phyloP scores from a whole-genome alignment of 1,139 yeast genomes.

The Magnusiomyces fungicola region DNA sequence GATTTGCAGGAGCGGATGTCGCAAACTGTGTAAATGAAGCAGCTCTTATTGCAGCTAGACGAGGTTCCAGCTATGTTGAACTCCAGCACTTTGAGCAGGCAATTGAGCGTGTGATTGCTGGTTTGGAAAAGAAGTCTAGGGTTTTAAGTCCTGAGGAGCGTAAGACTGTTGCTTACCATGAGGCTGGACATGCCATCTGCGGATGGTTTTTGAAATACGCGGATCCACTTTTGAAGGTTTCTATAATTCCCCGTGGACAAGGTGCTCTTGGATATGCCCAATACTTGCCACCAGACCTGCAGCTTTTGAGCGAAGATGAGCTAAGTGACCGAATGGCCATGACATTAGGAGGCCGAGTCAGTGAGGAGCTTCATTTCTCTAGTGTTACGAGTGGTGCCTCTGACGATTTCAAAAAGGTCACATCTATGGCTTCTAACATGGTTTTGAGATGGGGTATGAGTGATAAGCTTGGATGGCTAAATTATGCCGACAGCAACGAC shows the following conservation, averaged over 20 bases:
- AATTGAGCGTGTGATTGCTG: slow-evolving; percentile 94
- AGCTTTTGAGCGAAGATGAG: slow-evolving; percentile 69
- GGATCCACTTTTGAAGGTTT: slow-evolving; percentile 87
- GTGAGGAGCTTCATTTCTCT: slow-evolving; percentile 85
- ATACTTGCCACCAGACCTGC: slow-evolving; percentile 89
- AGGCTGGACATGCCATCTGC: slow-evolving; percentile 97
- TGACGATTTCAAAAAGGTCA: slow-evolving; percentile 93
- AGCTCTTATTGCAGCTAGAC: slow-evolving; percentile 91
- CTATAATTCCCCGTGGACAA: slow-evolving; percentile 93
- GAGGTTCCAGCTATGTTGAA: slow-evolving; percentile 56
- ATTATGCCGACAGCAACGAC: slow-evolving; percentile 58
- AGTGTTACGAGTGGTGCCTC: slow-evolving; percentile 94
- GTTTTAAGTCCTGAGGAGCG: slow-evolving; percentile 83
- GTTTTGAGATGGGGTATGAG: slow-evolving; percentile 91
- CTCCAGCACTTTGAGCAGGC: slow-evolving; percentile 87
- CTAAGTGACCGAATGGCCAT: slow-evolving; percentile 84
- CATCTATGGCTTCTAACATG: slow-evolving; percentile 87
- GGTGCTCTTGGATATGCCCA: slow-evolving; percentile 98
- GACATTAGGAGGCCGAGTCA: slow-evolving; percentile 95
- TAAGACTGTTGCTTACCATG: slow-evolving; percentile 89
- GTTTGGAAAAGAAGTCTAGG: slow-evolving; percentile 83
- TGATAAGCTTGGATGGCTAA: slow-evolving; percentile 70
- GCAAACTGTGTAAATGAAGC: slow-evolving; percentile 97
- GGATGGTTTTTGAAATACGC: slow-evolving; percentile 92
- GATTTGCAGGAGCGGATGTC: slow-evolving; percentile 96